Evolutionary conservation across 768 basidiomycete species (phyloP), one percentile per base, ranked within the genome.

Genomic region (Obba rivulosa): DNA sequence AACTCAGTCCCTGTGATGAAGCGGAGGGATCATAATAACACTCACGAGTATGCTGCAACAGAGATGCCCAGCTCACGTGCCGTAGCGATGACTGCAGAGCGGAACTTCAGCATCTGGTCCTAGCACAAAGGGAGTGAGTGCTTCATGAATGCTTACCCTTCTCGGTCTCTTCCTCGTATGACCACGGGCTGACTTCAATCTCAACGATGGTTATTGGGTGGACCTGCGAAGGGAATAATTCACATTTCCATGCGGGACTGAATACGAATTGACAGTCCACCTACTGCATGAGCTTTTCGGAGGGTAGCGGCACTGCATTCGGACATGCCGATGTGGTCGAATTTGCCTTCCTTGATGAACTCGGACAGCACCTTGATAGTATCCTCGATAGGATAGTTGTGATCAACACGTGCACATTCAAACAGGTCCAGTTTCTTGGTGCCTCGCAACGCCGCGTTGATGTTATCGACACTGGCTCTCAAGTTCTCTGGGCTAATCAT

Each of bases 161-260:
- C 54, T 70, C 72, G 14, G 78, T 72, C 45, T 79, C 70, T 20
- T 70, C 66, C 50, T 79, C 78, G 44, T 79, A 80, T 2, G 75
- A 69, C 73, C 79, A 83, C 2, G 78, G 73, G 56, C 79, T 83
- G 36, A 83, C 66, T 60, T 87, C 86, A 44, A 86, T 82, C 60
- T 87, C 83, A 8, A 81, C 78, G 14, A 76, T 69, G 11, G 77
- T 69, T 49, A 85, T 73, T 1, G 77, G 79, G 39, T 75, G 68
- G 9, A 83, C 67, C 76, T 81, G 41, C 3, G 8, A 22, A 11
- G 13, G 13, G 28, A 31, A 7, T 31, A 7, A 31, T 31, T 31
- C 37, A 14, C 34, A 31, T 31, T 5, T 31, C 28, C 13, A 7
- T 7, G 28, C 28, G 28, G 7, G 28, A 31, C n/a, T n/a, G 17